Evolutionary conservation across 2,329 filamentous ascomycete species (phyloP).

Genomic region (Parastagonospora avenae): DNA sequence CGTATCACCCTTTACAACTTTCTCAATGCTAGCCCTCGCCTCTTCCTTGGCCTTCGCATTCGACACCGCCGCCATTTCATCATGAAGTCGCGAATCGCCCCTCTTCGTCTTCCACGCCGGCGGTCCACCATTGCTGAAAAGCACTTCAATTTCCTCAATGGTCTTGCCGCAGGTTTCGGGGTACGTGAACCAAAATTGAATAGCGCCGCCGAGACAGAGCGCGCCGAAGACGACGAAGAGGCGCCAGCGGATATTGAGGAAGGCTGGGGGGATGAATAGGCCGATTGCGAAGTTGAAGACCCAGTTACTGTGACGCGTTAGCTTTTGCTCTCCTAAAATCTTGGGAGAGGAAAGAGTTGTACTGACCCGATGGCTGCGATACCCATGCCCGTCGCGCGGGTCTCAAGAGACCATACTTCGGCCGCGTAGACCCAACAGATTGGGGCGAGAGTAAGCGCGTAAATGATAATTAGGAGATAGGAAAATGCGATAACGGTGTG

Average conservation of each 20-base stretch:
- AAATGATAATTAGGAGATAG: constrained; percentile 68
- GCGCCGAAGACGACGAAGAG: constrained; percentile 58
- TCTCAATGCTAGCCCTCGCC: constrained; percentile 28
- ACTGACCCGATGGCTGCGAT: constrained; percentile 54
- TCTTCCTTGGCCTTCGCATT: constrained; percentile 30
- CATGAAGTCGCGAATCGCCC: constrained; percentile 40
- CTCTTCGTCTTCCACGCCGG: constrained; percentile 46
- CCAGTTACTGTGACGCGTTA: constrained; percentile 31
- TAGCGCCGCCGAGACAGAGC: constrained; percentile 53
- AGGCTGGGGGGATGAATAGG: constrained; percentile 63
- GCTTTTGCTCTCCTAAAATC: background rate
- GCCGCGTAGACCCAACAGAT: constrained; percentile 70
- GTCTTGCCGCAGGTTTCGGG: constrained; percentile 48
- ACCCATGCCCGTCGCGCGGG: constrained; percentile 64
- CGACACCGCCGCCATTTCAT: constrained; percentile 28
- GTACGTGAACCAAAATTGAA: constrained; percentile 55
- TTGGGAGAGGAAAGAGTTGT: background rate
- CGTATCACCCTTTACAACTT: constrained; percentile 25
- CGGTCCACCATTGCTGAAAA: constrained; percentile 43
- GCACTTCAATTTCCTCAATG: constrained; percentile 42
- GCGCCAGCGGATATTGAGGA: constrained; percentile 63
- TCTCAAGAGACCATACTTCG: constrained; percentile 67
- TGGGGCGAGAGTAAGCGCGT: constrained; percentile 67
- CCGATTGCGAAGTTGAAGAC: constrained; percentile 68
- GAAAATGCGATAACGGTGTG: constrained; percentile 69